Conservation (phyloP, 768 basidiomycete genomes). For the Mycena metata region DNA sequence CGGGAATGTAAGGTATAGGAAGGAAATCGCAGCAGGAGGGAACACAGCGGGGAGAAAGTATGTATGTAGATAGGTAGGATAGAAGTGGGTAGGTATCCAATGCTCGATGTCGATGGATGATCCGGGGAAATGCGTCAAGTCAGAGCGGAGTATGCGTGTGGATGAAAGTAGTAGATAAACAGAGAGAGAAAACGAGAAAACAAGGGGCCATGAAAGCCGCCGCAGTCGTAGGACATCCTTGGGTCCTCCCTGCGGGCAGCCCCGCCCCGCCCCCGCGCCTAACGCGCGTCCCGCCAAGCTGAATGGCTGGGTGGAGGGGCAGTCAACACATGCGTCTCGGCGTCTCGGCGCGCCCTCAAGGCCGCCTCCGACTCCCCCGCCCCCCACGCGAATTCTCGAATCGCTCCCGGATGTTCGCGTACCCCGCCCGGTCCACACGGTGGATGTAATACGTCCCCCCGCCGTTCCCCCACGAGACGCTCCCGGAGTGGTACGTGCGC, state of each 20-base stretch:
- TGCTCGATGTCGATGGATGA: conserved; percentile 2
- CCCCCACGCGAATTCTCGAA: conserved; percentile 65
- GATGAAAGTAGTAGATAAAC: neutral
- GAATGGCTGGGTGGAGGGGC: no score
- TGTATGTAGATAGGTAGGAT: neutral
- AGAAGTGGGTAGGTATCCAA: neutral
- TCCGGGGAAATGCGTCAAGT: conserved; percentile 13
- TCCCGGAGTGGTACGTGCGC: conserved; percentile 74
- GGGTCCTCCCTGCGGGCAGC: no score
- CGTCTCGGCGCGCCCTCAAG: conserved; percentile 16
- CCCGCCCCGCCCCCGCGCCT: no score
- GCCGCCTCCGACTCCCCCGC: conserved; percentile 36
- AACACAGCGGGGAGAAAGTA: neutral
- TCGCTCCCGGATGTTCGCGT: conserved; percentile 68
- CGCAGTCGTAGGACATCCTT: no score
- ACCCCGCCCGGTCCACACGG: conserved; percentile 80
- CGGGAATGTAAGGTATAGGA: conserved; percentile 17
- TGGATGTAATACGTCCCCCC: conserved; percentile 83
- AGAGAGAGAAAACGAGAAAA: no score
- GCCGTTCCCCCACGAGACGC: conserved; percentile 85
- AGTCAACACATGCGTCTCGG: neutral
- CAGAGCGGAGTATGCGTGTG: conserved; percentile 21
- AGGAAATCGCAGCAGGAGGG: conserved; percentile 12
- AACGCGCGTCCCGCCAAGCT: no score
- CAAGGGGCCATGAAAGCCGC: no score